Base-by-base conservation (phyloP, 768 basidiomycete species). In the Rhodotorula paludigena region DNA sequence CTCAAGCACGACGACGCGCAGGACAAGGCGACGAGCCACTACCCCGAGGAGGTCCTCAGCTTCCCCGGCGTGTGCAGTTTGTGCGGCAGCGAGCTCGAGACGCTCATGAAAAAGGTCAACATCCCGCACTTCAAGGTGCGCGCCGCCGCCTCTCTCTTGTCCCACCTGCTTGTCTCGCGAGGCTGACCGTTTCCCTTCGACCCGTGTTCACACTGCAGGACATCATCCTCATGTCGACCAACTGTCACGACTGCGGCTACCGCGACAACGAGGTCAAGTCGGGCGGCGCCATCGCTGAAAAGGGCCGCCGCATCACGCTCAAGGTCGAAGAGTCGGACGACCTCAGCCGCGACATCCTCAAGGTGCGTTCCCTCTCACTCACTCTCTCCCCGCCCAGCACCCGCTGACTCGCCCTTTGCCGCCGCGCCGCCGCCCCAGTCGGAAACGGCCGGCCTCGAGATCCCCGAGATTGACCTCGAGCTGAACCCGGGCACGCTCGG, bases 241-340 rank as follows among this genome's bases (percentile, higher is more conserved):
- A 96, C 77, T 98, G 96, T 77, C 90, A 92, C 64, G 79, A 81
- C 58, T 99, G 96, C 78, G 96, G 96, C 2, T 99, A 98, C 79
- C 84, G 90, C 64, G 96, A 99, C 79, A 98, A 93, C 75, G 96
- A 99, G 80, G 89, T 99, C 75, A 99, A 99, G 78, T 89, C 91
- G 10, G 91, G 94, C 30, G 80, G 86, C 4, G 92, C 93, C 1
- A 90, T 97, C 64, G 90, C 94, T 6, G 84, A 84, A 8, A 82
- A 88, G 75, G 96, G 94, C 25, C 93, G 89, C 78, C 84, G 82
- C 64, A 91, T 97, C 71, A 90, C 83, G 0, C 82, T 99, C 61
- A 90, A 87, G 77, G 92, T 96, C 9, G 87, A 92, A 73, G 93
- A 98, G 77, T 80, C 84, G 23, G 94, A 99, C 57, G 96, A 98